Base-by-base conservation (phyloP, 2,329 filamentous ascomycete genomes). In the Paraphaeosphaeria sporulosa region DNA sequence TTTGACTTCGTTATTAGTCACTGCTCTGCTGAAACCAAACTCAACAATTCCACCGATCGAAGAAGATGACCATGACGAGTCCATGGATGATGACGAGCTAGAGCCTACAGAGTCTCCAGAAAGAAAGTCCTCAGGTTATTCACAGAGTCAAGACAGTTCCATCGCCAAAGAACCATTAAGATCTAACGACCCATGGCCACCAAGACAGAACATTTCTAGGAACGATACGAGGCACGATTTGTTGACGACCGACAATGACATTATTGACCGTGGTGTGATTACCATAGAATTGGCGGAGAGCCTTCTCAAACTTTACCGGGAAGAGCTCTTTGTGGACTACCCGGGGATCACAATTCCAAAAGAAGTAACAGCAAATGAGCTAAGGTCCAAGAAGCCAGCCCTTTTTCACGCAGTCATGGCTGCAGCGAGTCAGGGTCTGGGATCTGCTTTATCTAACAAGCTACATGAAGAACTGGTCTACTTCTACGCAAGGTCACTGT, bases 391-490 rank as follows among this genome's bases (percentile, higher is more conserved):
- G 32, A 77, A 76, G 43, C 74, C 74, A 15, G 72, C 71, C 10
- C 60, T 77, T 10, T 77, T 77, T 52, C 71, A 75, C 56, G 72
- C 75, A 7, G 68, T 77, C 9, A 76, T 77, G 74, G 74, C 74
- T 3, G 75, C 75, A 19, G 70, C 75, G 19, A 68, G 74, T n/a
- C 74, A 75, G 30, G 69, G 64, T 4, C 72, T 73, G 56, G 75
- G 74, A 1, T 66, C 67, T 4, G 64, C 61, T 4, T 60, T 77
- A 25, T 76, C 75, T 0, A 73, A 75, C 32, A 66, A 65, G 38
- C 58, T 77, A 2, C 68, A 75, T n/a, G 71, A 76, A 55, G 75
- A 77, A 44, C 65, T 75, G 1, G 64, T 76, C 1, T 68, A 71
- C 47, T 63, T 76, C 5, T 76, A 74, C 44, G 75, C 75, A 34